A percentile compares a stretch with the other conserved stretches of the same genome.
Evolutionary conservation across 306 rosid genomes (phyloP).

Genomic region (Geum urbanum): DNA sequence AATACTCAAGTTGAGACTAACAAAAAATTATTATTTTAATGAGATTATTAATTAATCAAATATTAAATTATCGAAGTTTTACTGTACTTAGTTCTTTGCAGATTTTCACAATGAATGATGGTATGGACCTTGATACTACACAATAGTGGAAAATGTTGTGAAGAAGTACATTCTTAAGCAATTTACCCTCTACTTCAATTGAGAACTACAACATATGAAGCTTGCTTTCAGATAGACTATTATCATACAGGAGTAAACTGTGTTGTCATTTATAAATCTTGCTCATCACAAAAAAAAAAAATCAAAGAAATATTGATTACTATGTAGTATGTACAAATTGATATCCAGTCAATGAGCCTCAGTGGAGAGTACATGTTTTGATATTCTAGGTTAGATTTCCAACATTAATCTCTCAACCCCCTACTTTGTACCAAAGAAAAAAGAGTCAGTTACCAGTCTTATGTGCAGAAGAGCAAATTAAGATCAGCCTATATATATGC

Average conservation of each 20-base stretch:
- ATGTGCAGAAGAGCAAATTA: background rate
- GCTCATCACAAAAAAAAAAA: slow-evolving; percentile 9
- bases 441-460: background rate
- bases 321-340: slow-evolving; percentile 32
- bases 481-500: slow-evolving; percentile 3
- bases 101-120: too few species aligned
- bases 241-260: background rate
- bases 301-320: slow-evolving; percentile 23
- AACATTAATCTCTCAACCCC: background rate
- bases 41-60: too few species aligned
- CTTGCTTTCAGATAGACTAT: background rate
- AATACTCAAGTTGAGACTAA: too few species aligned
- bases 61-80: too few species aligned
- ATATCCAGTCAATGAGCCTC: slow-evolving; percentile 2
- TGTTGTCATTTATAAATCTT: slow-evolving; percentile 9
- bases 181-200: too few species aligned
- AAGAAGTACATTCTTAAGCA: background rate
- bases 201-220: background rate
- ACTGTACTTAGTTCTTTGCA: too few species aligned
- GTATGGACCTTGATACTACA: too few species aligned
- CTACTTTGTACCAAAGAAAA: slow-evolving; percentile 1
- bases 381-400: background rate
- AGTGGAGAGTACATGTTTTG: background rate
- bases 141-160: too few species aligned
- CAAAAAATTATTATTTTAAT: too few species aligned